Conservation (phyloP, 495 filamentous ascomycete species). For the Xylaria flabelliformis region DNA sequence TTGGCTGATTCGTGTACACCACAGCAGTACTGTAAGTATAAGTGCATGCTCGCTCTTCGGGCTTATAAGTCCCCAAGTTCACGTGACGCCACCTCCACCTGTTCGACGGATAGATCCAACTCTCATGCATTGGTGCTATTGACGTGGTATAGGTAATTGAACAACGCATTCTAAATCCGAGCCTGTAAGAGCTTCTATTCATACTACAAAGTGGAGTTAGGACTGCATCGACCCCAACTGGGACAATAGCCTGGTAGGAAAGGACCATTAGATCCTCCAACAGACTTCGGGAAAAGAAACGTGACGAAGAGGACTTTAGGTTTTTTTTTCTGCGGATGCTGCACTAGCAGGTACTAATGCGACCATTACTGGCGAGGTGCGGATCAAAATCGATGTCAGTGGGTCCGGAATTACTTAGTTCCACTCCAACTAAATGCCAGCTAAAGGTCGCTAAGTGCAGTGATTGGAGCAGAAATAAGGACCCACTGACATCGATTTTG, state of each 20-base stretch:
- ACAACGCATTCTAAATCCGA: neutral
- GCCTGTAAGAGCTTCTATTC: neutral
- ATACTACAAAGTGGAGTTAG: neutral
- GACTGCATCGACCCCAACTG: neutral
- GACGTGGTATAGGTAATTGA: neutral
- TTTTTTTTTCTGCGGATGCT: neutral
- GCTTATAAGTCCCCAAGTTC: neutral
- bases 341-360: neutral
- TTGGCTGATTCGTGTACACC: neutral
- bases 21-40: neutral
- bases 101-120: neutral
- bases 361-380: neutral
- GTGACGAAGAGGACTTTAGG: neutral
- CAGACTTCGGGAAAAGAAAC: neutral
- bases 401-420: too few species aligned
- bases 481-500: too few species aligned
- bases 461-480: too few species aligned
- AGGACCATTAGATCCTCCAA: neutral
- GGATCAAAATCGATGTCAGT: too few species aligned
- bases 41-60: constrained; percentile 8
- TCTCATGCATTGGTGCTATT: neutral
- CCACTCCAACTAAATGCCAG: too few species aligned
- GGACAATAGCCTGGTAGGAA: neutral
- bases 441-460: too few species aligned
- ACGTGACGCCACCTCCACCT: neutral